phyloP scores from a whole-genome alignment of 345 rosid species.

The Crucihimalaya himalaica region DNA sequence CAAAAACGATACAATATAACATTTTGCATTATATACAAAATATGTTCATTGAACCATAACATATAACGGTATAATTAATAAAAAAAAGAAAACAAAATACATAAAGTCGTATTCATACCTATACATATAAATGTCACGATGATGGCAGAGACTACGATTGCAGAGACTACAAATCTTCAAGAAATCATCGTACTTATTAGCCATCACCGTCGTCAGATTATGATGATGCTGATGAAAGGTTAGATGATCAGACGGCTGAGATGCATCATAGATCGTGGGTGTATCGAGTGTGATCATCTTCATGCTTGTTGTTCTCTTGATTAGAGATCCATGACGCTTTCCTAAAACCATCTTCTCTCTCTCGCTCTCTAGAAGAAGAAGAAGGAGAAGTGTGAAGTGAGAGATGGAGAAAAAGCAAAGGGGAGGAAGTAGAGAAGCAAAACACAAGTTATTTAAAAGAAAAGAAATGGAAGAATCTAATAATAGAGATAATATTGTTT shows the following conservation, averaged over 20 bases:
- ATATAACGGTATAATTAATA: too few relatives aligned
- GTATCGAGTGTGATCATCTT: conserved; percentile 51
- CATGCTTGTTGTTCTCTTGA: conserved; percentile 80
- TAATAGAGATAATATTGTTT: conserved; percentile 30
- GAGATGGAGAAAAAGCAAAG: conserved; percentile 25
- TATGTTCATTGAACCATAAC: not conserved
- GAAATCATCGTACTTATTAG: conserved; percentile 22
- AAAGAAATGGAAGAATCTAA: conserved; percentile 15
- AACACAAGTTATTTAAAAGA: conserved; percentile 32
- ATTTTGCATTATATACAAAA: not conserved
- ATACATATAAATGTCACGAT: conserved; percentile 80
- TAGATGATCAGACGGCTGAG: conserved; percentile 42
- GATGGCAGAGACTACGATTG: conserved; percentile 36
- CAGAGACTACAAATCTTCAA: conserved; percentile 39
- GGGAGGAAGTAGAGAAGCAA: conserved; percentile 22
- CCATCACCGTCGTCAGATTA: conserved; percentile 21
- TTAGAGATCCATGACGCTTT: conserved; percentile 64
- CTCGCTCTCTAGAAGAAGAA: conserved; percentile 1
- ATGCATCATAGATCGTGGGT: conserved; percentile 28
- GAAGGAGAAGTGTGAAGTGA: conserved; percentile 25
- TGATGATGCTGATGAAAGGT: conserved; percentile 20
- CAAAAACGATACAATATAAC: conserved; percentile 4
- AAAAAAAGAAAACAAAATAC: not conserved
- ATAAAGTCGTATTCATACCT: conserved; percentile 54
- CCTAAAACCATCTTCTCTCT: conserved; percentile 56